Conservation (phyloP, 768 basidiomycete species). For the Clitopilus hobsonii region DNA sequence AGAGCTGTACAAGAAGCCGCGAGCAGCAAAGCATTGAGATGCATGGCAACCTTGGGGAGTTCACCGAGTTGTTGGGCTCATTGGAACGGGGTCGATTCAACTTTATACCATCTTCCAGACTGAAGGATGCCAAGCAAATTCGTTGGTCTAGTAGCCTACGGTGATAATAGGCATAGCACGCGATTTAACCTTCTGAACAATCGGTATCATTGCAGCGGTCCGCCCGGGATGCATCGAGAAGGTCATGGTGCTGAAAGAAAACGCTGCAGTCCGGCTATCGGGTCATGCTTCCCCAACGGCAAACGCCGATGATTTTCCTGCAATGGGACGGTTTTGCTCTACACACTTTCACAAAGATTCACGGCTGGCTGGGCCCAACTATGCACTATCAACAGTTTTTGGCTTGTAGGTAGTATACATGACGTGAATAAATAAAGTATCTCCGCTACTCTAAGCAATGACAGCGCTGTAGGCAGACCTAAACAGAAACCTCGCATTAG, state of each 20-base stretch:
- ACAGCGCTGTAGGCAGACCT: neutral
- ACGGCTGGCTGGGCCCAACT: too few species aligned
- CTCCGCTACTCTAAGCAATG: neutral
- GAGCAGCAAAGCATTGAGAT: neutral
- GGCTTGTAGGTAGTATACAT: too few species aligned
- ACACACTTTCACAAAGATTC: too few species aligned
- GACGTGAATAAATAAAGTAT: neutral
- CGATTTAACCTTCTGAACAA: neutral
- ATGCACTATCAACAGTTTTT: too few species aligned
- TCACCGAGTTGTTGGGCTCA: too few species aligned
- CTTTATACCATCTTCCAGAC: neutral
- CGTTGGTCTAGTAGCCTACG: too few species aligned
- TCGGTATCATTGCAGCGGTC: neutral
- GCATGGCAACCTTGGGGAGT: neutral
- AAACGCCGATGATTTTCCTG: neutral
- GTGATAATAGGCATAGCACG: neutral
- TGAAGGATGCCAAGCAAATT: neutral
- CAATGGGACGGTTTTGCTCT: neutral
- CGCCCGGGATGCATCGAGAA: neutral
- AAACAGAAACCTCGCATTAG: neutral
- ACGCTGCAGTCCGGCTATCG: too few species aligned
- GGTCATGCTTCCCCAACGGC: neutral
- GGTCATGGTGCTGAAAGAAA: neutral
- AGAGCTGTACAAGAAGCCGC: neutral
- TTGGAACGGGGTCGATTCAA: too few species aligned